phyloP scores from a whole-genome alignment of 2,329 filamentous ascomycete genomes.

The Botrytis medusae region DNA sequence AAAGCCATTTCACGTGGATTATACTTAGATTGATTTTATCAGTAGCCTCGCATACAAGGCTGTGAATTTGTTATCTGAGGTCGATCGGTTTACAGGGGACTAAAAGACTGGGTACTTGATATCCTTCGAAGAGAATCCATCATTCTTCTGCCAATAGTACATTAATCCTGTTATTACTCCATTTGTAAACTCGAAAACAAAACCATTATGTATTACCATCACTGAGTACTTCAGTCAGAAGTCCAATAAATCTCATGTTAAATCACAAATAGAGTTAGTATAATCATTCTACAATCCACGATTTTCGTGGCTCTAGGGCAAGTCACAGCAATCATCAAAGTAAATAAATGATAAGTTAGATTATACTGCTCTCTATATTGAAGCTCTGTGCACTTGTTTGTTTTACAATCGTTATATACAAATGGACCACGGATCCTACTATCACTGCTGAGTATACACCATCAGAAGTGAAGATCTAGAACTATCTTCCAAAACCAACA shows the following conservation, averaged over 20 bases:
- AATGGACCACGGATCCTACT: constrained; percentile 25
- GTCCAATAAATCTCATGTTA: neutral
- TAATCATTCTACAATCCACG: neutral
- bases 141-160: too few species aligned
- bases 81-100: neutral
- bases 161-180: neutral
- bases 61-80: neutral
- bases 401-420: constrained; percentile 31
- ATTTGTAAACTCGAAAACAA: neutral
- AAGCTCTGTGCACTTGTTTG: constrained; percentile 31
- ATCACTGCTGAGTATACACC: constrained; percentile 20
- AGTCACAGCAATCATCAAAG: neutral
- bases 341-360: neutral
- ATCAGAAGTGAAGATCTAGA: constrained; percentile 25
- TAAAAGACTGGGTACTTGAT: neutral
- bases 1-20: constrained; percentile 6
- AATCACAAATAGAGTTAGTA: neutral
- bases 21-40: constrained; percentile 11
- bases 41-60: constrained; percentile 18
- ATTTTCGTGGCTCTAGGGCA: neutral
- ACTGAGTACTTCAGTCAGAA: too few species aligned
- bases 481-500: constrained; percentile 19
- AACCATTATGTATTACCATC: neutral
- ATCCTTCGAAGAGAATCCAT: neutral
- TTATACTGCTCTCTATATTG: constrained; percentile 18